phyloP scores from a whole-genome alignment of 805 yeast genomes.

The Schwanniomyces sp. region DNA sequence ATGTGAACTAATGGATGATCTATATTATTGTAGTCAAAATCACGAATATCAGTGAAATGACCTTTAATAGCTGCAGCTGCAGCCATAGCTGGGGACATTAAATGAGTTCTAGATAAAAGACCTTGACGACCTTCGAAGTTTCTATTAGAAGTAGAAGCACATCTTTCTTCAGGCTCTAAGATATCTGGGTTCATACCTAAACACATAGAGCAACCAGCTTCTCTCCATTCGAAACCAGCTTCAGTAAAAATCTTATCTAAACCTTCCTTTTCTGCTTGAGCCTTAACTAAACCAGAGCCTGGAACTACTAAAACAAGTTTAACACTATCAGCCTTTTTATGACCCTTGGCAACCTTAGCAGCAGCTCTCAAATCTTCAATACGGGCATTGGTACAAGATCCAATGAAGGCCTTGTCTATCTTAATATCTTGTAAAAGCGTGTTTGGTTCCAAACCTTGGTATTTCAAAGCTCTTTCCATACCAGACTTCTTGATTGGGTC shows the following conservation, averaged over 20 bases:
- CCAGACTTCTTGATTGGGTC: slow-evolving; percentile 79
- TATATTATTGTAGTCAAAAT: slow-evolving; percentile 59
- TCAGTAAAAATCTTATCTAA: slow-evolving; percentile 84
- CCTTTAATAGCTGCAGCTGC: slow-evolving; percentile 97
- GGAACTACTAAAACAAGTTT: slow-evolving; percentile 90
- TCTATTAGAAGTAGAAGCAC: slow-evolving; percentile 98
- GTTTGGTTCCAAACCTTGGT: slow-evolving; percentile 89
- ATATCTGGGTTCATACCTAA: slow-evolving; percentile 99
- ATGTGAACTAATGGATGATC: slow-evolving; percentile 61
- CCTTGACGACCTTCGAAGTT: slow-evolving; percentile 99
- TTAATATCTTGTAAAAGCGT: slow-evolving; percentile 72
- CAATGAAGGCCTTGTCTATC: slow-evolving; percentile 94
- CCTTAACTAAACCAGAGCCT: slow-evolving; percentile 93
- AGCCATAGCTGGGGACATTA: slow-evolving; percentile 99
- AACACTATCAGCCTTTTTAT: slow-evolving; percentile 78
- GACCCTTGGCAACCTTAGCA: slow-evolving; percentile 89
- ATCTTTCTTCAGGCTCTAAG: slow-evolving; percentile 90
- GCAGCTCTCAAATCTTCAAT: slow-evolving; percentile 96
- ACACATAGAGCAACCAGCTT: slow-evolving; percentile 99
- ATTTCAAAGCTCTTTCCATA: slow-evolving; percentile 86
- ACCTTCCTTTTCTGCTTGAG: slow-evolving; percentile 94
- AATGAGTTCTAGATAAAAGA: slow-evolving; percentile 90
- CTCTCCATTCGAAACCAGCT: slow-evolving; percentile 99
- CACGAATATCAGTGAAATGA: slow-evolving; percentile 86
- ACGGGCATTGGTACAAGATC: slow-evolving; percentile 97